A percentile compares a stretch with the other conserved stretches of the same genome.
Evolutionary conservation across 2,329 filamentous ascomycete genomes (phyloP).

Genomic region (Fusarium praegraminearum): DNA sequence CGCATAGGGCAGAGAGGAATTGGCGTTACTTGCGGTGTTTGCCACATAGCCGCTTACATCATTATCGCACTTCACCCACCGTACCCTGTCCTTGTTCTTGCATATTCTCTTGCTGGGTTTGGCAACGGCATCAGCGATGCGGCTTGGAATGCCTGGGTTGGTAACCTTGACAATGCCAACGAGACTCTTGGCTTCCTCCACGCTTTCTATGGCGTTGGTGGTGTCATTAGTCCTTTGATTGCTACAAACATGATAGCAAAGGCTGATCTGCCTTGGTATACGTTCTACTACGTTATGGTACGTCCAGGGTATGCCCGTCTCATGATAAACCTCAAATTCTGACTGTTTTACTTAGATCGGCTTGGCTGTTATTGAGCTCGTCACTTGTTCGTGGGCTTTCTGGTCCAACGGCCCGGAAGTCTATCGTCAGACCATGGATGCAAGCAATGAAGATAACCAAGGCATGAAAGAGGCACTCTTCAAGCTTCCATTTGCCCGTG

Average conservation of each 20-base stretch:
- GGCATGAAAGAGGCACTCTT: slow-evolving; percentile 53
- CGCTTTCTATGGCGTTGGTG: slow-evolving; percentile 75
- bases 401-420: slow-evolving; percentile 68
- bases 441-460: slow-evolving; percentile 46
- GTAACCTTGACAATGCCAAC: slow-evolving; percentile 76
- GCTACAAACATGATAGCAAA: slow-evolving; percentile 78
- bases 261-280: slow-evolving; percentile 72
- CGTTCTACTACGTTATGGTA: slow-evolving; percentile 82
- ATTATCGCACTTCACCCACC: slow-evolving; percentile 74
- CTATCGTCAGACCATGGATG: slow-evolving; percentile 59
- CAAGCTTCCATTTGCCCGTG: slow-evolving; percentile 57
- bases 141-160: slow-evolving; percentile 68
- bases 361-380: slow-evolving; percentile 23
- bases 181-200: slow-evolving; percentile 77
- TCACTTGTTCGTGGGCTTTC: slow-evolving; percentile 65
- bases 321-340: slow-evolving; percentile 57
- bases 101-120: slow-evolving; percentile 75
- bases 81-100: slow-evolving; percentile 73
- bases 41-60: slow-evolving; percentile 73
- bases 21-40: slow-evolving; percentile 68
- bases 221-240: slow-evolving; percentile 75
- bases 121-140: slow-evolving; percentile 75
- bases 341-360: slow-evolving; percentile 23
- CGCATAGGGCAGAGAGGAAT: slow-evolving; percentile 62
- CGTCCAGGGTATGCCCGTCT: slow-evolving; percentile 54